These are phyloP conservation scores for Paramyrothecium roridum DNA, from an alignment of 2,329 filamentous ascomycete species.

Conservation along the genomic window DNA sequence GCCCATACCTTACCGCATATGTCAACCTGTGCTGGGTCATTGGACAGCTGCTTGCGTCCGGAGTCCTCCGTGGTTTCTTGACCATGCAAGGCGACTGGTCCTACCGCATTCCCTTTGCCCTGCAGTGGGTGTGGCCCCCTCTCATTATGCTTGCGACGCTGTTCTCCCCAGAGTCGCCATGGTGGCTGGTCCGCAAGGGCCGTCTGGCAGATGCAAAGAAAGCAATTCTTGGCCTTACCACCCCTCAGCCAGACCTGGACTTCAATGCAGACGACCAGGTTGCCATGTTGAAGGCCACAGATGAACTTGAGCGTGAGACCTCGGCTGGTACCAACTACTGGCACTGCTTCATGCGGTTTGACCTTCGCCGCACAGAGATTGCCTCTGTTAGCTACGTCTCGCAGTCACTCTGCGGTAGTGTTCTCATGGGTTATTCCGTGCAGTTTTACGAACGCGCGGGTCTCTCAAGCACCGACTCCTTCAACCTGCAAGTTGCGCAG, in stretches of 20 bases:
- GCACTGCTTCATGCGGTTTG: constrained; percentile 44
- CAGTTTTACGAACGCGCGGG: constrained; percentile 42
- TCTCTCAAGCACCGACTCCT: constrained; percentile 27
- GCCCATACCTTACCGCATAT: constrained; percentile 45
- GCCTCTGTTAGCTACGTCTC: constrained; percentile 39
- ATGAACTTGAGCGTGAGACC: constrained; percentile 39
- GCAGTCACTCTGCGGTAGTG: constrained; percentile 34
- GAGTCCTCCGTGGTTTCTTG: constrained; percentile 38
- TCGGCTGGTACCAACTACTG: constrained; percentile 38
- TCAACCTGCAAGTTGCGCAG: constrained; percentile 36
- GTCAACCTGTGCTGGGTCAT: constrained; percentile 49
- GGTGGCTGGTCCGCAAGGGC: constrained; percentile 42
- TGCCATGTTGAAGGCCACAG: constrained; percentile 44
- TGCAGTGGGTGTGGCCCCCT: constrained; percentile 47
- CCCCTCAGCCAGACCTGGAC: constrained; percentile 22
- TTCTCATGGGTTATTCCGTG: constrained; percentile 57
- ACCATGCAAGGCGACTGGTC: constrained; percentile 36
- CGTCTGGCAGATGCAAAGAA: constrained; percentile 29
- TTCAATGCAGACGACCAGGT: constrained; percentile 32
- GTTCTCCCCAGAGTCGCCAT: constrained; percentile 46
- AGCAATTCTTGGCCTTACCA: constrained; percentile 31
- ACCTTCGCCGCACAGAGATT: constrained; percentile 43
- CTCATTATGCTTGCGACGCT: constrained; percentile 37
- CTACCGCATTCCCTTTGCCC: constrained; percentile 43
- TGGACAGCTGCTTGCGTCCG: constrained; percentile 41